Percentiles rank a stretch among this genome's conserved stretches.
Evolutionary conservation across 169 alveolate species (phyloP).

Genomic region (Cryptosporidium parvum): DNA sequence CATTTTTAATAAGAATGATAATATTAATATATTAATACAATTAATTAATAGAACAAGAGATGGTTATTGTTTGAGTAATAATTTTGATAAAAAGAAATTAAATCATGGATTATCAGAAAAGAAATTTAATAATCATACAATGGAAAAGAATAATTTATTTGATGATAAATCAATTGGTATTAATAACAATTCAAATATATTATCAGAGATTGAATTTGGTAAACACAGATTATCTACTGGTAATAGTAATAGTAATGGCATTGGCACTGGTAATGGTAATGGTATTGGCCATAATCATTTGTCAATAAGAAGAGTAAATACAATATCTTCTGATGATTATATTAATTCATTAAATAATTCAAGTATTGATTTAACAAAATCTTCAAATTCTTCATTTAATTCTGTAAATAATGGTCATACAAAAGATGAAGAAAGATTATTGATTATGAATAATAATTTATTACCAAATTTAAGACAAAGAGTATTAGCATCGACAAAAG

Average conservation of each 20-base stretch:
- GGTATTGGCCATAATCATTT: too few relatives aligned
- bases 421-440: not conserved
- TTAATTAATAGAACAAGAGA: constrained; percentile 17
- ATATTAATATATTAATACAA: constrained; percentile 45
- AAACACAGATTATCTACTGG: too few relatives aligned
- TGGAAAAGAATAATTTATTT: not conserved
- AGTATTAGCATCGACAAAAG: too few relatives aligned
- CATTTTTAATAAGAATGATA: constrained; percentile 29
- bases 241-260: too few relatives aligned
- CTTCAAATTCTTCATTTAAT: not conserved
- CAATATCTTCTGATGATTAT: not conserved
- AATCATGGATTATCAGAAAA: too few relatives aligned
- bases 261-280: not conserved
- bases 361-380: not conserved
- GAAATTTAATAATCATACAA: too few relatives aligned
- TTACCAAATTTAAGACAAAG: too few relatives aligned
- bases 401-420: not conserved
- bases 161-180: not conserved
- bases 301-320: not conserved
- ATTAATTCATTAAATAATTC: not conserved
- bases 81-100: not conserved
- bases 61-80: not conserved
- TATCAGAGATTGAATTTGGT: not conserved
- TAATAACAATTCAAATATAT: not conserved
- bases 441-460: too few relatives aligned